phyloP scores from a whole-genome alignment of 164 flowering plant genomes.

The Protea cynaroides region DNA sequence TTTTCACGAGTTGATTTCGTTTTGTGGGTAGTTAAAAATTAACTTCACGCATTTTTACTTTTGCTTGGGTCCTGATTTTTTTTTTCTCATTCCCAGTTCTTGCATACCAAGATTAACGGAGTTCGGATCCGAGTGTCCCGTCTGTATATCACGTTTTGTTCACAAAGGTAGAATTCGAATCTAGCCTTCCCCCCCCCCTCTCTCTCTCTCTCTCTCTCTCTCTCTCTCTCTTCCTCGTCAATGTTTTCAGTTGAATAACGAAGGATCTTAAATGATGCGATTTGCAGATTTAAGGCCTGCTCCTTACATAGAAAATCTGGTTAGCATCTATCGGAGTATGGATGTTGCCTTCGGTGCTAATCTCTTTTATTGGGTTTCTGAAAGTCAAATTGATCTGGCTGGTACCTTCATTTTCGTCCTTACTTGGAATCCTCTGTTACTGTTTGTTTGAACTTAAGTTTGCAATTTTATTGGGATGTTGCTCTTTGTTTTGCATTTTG shows the following conservation, averaged over 20 bases:
- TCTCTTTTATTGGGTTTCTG: constrained; percentile 10
- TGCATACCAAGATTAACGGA: constrained; percentile 27
- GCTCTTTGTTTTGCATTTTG: not conserved
- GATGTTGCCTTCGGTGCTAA: constrained; percentile 37
- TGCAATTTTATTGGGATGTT: not conserved
- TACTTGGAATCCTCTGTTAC: not conserved
- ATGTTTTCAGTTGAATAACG: no score
- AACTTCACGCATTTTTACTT: constrained; percentile 4
- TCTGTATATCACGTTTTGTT: constrained; percentile 34
- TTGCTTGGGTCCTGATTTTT: not conserved
- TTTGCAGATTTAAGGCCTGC: constrained; percentile 41
- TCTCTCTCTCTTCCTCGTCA: no score
- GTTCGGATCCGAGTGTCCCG: constrained; percentile 30
- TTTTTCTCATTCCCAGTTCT: constrained; percentile 23
- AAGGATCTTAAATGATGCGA: no score
- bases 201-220: no score
- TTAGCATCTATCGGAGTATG: constrained; percentile 42
- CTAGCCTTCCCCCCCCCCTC: no score
- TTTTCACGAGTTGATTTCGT: not conserved
- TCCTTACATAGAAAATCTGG: constrained; percentile 43
- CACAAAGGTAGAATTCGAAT: constrained; percentile 23
- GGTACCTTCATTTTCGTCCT: constrained; percentile 16
- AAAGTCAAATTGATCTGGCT: constrained; percentile 11
- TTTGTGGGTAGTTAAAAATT: not conserved
- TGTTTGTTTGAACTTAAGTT: not conserved